Evolutionary conservation across 2,329 filamentous ascomycete genomes (phyloP).

Genomic region (Magnaporthiopsis incrustans): DNA sequence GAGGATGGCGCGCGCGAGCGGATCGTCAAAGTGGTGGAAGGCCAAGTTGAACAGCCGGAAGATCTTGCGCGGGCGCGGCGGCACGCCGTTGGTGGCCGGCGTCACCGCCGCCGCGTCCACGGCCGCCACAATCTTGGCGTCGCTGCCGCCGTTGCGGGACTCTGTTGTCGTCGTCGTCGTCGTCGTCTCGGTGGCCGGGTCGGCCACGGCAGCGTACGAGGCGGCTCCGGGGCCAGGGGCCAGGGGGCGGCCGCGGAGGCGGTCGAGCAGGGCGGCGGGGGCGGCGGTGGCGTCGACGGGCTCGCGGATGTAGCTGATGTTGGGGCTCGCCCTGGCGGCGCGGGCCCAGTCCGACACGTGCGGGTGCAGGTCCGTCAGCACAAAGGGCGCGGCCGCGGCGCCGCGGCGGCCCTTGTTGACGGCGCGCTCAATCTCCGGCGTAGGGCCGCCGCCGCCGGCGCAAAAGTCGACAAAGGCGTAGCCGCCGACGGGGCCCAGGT

Average conservation of each 20-base stretch:
- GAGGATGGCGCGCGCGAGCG: constrained; percentile 51
- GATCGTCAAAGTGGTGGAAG: constrained; percentile 71
- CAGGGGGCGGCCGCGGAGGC: constrained; percentile 2
- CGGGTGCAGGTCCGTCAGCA: constrained; percentile 60
- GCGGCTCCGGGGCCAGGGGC: neutral
- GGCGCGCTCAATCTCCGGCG: constrained; percentile 52
- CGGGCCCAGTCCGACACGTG: constrained; percentile 52
- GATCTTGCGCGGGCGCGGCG: constrained; percentile 29
- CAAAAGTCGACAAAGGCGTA: constrained; percentile 70
- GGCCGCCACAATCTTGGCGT: neutral
- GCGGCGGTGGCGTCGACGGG: constrained; percentile 59
- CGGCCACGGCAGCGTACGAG: neutral
- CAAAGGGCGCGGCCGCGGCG: constrained; percentile 37
- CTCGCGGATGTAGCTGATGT: constrained; percentile 50
- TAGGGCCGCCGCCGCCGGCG: constrained; percentile 65
- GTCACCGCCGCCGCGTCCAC: no score
- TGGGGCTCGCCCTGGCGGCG: constrained; percentile 41
- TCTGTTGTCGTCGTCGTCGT: neutral
- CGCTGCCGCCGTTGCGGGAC: constrained; percentile 24
- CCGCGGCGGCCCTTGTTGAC: constrained; percentile 40
- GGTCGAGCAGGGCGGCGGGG: constrained; percentile 38
- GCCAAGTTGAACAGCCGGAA: constrained; percentile 66
- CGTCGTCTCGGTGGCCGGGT: neutral
- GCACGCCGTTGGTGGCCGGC: neutral
- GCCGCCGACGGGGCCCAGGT: constrained; percentile 37